Percentiles rank a stretch among this genome's conserved stretches.
These are phyloP conservation scores for Calamus simplicifolius DNA, from an alignment of 176 grass and related monocot species.

Conservation along the genomic window DNA sequence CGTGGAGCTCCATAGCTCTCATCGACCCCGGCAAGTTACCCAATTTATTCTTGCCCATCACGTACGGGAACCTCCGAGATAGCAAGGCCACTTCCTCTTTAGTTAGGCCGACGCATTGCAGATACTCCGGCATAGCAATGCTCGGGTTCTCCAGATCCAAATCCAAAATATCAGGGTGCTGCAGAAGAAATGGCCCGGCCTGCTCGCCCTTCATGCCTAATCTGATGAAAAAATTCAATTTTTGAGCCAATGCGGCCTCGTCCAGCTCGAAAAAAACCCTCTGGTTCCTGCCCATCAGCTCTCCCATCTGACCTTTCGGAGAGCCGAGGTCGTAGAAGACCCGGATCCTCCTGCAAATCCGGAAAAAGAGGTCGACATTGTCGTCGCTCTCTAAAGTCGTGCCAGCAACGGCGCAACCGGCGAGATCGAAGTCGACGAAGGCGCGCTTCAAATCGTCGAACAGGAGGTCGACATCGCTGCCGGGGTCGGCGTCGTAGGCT, in stretches of 20 bases:
- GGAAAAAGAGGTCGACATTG: constrained; percentile 55
- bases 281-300: constrained; percentile 33
- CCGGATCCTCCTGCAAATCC: constrained; percentile 47
- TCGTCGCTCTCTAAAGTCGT: constrained; percentile 1
- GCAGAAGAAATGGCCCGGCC: constrained; percentile 47
- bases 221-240: constrained; percentile 46
- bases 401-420: constrained; percentile 4
- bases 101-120: constrained; percentile 36
- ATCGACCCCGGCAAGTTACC: constrained; percentile 52
- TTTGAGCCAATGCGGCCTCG: constrained; percentile 40
- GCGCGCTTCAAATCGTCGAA: constrained; percentile 35
- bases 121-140: constrained; percentile 60
- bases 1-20: constrained; percentile 40
- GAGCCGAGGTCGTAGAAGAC: constrained; percentile 61
- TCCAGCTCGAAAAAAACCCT: constrained; percentile 55
- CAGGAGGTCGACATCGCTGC: constrained; percentile 22
- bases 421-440: constrained; percentile 29
- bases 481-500: constrained; percentile 21
- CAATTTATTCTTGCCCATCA: constrained; percentile 66
- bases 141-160: constrained; percentile 40
- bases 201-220: constrained; percentile 52
- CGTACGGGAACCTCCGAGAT: constrained; percentile 31
- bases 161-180: constrained; percentile 41
- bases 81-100: constrained; percentile 25
- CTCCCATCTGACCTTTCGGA: constrained; percentile 41